Conservation (phyloP, 2,329 filamentous ascomycete genomes). For the Xylariaceae sp. region DNA sequence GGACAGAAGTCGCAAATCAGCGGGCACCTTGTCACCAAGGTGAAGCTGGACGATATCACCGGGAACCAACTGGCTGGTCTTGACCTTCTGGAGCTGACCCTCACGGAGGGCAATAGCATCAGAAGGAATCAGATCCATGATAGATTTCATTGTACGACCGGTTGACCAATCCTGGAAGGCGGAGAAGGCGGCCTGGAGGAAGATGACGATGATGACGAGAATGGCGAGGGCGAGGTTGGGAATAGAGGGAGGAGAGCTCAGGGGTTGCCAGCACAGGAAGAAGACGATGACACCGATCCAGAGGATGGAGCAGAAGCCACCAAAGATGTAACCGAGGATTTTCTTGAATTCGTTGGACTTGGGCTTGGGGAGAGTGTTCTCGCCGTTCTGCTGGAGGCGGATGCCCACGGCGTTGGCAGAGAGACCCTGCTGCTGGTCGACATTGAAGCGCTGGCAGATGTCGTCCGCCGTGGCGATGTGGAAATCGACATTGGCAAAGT, state of each 20-base stretch:
- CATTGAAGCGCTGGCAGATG: neutral
- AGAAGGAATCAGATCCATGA: neutral
- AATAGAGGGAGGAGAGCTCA: neutral
- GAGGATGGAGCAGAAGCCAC: neutral
- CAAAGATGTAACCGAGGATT: neutral
- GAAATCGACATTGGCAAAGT: neutral
- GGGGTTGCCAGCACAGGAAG: conserved; percentile 1
- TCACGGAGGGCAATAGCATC: neutral
- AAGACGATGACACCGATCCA: neutral
- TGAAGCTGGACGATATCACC: neutral
- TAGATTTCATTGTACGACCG: neutral
- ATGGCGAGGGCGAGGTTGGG: neutral
- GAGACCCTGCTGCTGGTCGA: neutral
- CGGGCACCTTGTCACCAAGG: conserved; percentile 2
- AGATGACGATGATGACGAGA: conserved; percentile 1
- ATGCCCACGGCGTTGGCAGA: neutral
- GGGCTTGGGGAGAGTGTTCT: neutral
- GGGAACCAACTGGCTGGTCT: neutral
- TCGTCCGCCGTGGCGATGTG: neutral
- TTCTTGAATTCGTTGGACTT: neutral
- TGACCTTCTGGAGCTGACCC: neutral
- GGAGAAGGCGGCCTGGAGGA: neutral
- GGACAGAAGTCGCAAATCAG: neutral
- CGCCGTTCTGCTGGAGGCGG: neutral
- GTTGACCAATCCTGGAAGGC: neutral